These are phyloP conservation scores for Suillus cothurnatus DNA, from an alignment of 768 basidiomycete species.

Conservation along the genomic window DNA sequence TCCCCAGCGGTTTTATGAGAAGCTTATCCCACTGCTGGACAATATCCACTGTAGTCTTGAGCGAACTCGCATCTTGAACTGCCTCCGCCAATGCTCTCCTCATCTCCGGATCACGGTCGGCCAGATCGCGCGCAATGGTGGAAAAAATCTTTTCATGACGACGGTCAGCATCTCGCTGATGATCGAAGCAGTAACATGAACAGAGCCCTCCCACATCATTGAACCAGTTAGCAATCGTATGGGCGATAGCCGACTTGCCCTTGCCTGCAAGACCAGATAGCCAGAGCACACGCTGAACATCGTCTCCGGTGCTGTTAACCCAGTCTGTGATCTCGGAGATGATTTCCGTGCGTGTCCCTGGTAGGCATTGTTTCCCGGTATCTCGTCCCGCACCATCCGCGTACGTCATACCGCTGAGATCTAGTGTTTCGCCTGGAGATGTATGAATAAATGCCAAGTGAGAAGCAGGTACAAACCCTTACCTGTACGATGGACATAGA, in stretches of 20 bases:
- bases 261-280: neutral
- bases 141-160: constrained; percentile 14
- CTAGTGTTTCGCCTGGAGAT: too few relatives aligned
- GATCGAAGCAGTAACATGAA: constrained; percentile 7
- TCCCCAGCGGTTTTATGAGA: constrained; percentile 14
- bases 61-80: neutral
- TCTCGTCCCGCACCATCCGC: neutral
- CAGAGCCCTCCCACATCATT: neutral
- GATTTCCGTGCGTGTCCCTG: constrained; percentile 23
- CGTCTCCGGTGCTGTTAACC: constrained; percentile 15
- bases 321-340: constrained; percentile 28
- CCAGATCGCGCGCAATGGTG: constrained; percentile 8
- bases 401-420: neutral
- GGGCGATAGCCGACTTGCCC: neutral
- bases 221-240: constrained; percentile 18
- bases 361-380: constrained; percentile 14
- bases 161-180: constrained; percentile 8
- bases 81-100: neutral
- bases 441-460: too few relatives aligned
- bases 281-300: neutral
- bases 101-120: neutral
- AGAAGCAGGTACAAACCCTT: too few relatives aligned
- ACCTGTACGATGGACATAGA: neutral
- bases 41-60: constrained; percentile 1
- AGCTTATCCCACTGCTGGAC: constrained; percentile 18